Base-by-base conservation (phyloP, 2,329 filamentous ascomycete genomes). In the Fusarium guadeloupense region DNA sequence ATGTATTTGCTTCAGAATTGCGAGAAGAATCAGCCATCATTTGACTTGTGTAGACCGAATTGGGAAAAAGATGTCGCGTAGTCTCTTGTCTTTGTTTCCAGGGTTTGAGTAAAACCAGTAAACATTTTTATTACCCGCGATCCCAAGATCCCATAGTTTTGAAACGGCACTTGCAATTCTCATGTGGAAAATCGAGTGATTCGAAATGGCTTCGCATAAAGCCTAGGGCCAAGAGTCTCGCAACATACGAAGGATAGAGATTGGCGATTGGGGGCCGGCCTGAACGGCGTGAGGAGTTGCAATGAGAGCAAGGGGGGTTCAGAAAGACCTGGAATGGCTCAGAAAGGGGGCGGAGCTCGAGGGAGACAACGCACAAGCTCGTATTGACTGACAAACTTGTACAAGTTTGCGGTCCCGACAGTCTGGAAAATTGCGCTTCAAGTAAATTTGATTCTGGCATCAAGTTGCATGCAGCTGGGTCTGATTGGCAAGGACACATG, bases 341-440 rank as follows among this genome's bases (percentile, higher is more conserved):
- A 28, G 56, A 46, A 57, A 51, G 49, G 52, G 62, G 53, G 40
- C 47, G 54, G 66, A 59, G 57, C 48, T 46, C 38, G 35, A 40
- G 50, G 46, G 54, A 62, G 62, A 63, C 56, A 63, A 56, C 56
- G 45, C 55, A 48, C 57, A 57, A 47, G 33, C 63, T 66, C 62
- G 65, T 64, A 64, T 65, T 64, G 63, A 50, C 53, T 62, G 63
- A 50, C 53, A 64, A 63, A 58, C 55, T 69, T 56, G 48, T 43
- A 38, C 59, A 61, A 54, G 61, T 53, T 63, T 69, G 60, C 66
- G 66, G 65, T 71, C 69, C 72, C 72, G 72, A 74, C 71, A 72
- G 70, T 69, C 49, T 74, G 72, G 72, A 74, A 74, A 74, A 74
- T 74, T 72, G 71, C 70, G 67, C 69, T 68, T 64, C 66, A 60